Conservation (phyloP, 208 protist genomes). For the Naegleria fowleri region DNA sequence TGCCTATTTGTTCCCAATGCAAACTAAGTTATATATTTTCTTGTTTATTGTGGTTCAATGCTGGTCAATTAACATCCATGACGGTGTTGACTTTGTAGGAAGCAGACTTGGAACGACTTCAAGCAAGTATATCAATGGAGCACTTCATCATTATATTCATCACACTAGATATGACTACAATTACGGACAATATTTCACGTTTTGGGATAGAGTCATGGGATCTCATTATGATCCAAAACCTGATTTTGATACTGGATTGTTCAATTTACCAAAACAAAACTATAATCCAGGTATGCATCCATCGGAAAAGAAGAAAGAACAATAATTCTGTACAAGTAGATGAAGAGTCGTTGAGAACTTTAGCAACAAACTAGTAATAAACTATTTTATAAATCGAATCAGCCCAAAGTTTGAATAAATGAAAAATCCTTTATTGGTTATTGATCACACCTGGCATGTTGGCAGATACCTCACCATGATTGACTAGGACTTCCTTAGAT, state of each 20-base stretch:
- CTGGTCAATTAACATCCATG: conserved; percentile 63
- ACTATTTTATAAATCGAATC: too few relatives aligned
- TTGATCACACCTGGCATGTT: too few relatives aligned
- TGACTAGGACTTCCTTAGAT: not conserved
- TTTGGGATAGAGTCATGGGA: conserved; percentile 52
- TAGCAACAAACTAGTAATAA: too few relatives aligned
- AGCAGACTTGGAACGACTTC: not conserved
- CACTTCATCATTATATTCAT: conserved; percentile 52
- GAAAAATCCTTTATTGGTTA: too few relatives aligned
- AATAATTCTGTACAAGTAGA: too few relatives aligned
- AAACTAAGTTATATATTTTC: conserved; percentile 47
- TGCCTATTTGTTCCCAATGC: conserved; percentile 51
- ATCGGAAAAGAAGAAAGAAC: not conserved
- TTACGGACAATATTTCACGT: conserved; percentile 62
- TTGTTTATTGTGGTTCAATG: conserved; percentile 56
- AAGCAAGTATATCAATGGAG: not conserved
- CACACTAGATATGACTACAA: conserved; percentile 56
- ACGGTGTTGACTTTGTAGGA: not conserved
- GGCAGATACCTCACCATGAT: not conserved
- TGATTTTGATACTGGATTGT: not conserved
- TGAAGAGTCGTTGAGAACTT: too few relatives aligned
- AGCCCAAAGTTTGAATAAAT: too few relatives aligned
- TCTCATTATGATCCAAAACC: conserved; percentile 33
- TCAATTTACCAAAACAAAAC: conserved; percentile 21
- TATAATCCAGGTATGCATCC: not conserved